Evolutionary conservation across 202 grass and related monocot genomes (phyloP).

Genomic region (Zoysia matrella): DNA sequence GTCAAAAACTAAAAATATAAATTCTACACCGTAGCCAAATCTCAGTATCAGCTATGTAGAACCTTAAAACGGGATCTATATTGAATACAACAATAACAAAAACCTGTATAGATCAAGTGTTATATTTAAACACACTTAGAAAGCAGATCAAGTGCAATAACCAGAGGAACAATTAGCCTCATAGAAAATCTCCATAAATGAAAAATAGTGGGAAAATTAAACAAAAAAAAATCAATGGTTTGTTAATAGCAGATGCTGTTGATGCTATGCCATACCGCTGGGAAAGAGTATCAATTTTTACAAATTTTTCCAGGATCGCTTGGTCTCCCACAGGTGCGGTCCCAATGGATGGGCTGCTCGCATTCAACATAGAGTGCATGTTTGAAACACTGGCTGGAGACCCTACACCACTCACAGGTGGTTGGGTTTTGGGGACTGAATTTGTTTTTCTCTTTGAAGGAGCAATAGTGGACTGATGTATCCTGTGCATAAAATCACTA

Average conservation of each 20-base stretch:
- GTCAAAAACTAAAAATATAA: constrained; percentile 19
- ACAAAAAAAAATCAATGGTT: background rate
- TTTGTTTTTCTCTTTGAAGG: no score
- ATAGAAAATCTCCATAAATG: background rate
- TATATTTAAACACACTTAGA: no score
- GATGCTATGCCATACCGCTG: constrained; percentile 59
- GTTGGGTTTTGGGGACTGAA: constrained; percentile 39
- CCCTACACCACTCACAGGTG: constrained; percentile 67
- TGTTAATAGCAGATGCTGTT: constrained; percentile 30
- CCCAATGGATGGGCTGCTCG: constrained; percentile 74
- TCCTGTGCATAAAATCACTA: no score
- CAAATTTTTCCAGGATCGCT: constrained; percentile 67
- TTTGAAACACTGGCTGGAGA: constrained; percentile 96
- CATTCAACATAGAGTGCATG: constrained; percentile 63
- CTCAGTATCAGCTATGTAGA: background rate
- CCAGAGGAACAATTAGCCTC: background rate
- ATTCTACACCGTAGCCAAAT: constrained; percentile 10
- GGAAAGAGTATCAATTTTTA: constrained; percentile 67
- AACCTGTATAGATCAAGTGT: no score
- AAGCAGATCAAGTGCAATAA: no score
- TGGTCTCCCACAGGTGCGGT: constrained; percentile 37
- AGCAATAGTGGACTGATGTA: no score
- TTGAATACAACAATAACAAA: no score
- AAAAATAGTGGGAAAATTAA: background rate
- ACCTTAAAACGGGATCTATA: no score